Percentiles rank a stretch among this genome's conserved stretches.
phyloP scores from a whole-genome alignment of 2,329 filamentous ascomycete species.

The Karstenula rhodostoma region DNA sequence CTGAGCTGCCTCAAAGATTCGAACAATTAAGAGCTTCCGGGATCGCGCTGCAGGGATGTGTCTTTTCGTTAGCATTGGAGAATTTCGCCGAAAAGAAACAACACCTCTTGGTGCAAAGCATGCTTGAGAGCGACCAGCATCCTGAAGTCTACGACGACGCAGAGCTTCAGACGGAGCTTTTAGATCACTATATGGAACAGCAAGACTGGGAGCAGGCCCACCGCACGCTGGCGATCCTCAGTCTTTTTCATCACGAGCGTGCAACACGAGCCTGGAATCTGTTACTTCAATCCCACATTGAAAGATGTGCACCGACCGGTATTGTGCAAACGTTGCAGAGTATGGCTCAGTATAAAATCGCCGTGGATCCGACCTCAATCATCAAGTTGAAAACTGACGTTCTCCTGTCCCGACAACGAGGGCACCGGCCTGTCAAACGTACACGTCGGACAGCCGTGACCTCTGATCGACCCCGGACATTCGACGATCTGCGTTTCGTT shows the following conservation, averaged over 20 bases:
- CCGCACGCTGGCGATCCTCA: conserved; percentile 64
- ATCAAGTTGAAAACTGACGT: conserved; percentile 49
- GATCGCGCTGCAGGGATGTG: conserved; percentile 68
- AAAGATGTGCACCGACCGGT: conserved; percentile 32
- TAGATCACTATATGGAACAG: conserved; percentile 60
- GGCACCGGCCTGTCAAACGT: conserved; percentile 45
- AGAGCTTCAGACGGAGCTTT: conserved; percentile 62
- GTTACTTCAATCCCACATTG: conserved; percentile 54
- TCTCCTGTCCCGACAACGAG: conserved; percentile 49
- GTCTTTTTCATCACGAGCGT: conserved; percentile 50
- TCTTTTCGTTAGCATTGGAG: conserved; percentile 71
- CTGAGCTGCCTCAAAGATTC: conserved; percentile 67
- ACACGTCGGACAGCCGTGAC: too few species aligned
- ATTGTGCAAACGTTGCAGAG: conserved; percentile 53
- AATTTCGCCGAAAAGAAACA: conserved; percentile 68
- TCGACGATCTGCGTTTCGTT: conserved; percentile 55
- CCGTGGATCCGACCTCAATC: conserved; percentile 54
- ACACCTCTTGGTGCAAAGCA: conserved; percentile 59
- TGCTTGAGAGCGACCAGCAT: conserved; percentile 69
- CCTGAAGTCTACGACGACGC: conserved; percentile 68
- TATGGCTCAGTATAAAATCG: conserved; percentile 57
- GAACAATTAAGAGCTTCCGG: conserved; percentile 67
- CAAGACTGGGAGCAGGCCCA: conserved; percentile 62
- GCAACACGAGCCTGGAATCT: conserved; percentile 57
- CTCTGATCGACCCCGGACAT: conserved; percentile 13